phyloP scores from a whole-genome alignment of 202 grass and related monocot genomes.

The Cymbopogon flexuosus region DNA sequence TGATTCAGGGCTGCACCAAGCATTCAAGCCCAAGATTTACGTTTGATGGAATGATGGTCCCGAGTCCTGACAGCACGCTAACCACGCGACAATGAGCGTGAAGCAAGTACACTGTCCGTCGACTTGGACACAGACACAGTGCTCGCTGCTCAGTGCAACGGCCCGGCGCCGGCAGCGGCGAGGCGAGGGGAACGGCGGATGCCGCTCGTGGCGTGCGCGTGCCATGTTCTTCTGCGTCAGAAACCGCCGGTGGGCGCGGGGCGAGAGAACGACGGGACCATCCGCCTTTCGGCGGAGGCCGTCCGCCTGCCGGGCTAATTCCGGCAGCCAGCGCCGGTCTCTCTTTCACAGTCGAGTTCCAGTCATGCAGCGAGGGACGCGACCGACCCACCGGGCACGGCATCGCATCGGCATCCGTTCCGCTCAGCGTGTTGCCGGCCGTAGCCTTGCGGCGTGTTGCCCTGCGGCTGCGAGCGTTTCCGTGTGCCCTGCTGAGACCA shows the following conservation, averaged over 20 bases:
- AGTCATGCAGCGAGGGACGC: background rate
- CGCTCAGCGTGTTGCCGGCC: background rate
- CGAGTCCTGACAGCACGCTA: background rate
- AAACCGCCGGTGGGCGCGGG: background rate
- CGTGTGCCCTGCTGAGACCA: background rate
- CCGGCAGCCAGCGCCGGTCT: background rate
- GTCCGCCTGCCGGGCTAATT: background rate
- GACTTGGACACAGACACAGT: background rate
- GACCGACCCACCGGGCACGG: background rate
- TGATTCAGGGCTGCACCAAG: background rate
- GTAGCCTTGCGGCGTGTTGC: background rate
- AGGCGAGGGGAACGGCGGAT: background rate
- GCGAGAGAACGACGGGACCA: background rate
- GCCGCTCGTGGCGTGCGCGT: background rate
- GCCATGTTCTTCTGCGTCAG: background rate
- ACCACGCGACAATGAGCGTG: background rate
- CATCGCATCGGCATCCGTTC: background rate
- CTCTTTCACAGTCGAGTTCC: background rate
- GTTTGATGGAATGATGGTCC: background rate
- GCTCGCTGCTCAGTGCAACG: background rate
- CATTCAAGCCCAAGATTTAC: background rate
- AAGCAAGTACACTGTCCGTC: background rate
- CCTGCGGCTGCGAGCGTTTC: background rate
- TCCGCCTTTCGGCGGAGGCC: conserved; percentile 21
- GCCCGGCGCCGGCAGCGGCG: background rate